Percentiles rank a stretch among this genome's conserved stretches.
Conservation (phyloP, 805 yeast genomes). For the Candida yuanshanica region DNA sequence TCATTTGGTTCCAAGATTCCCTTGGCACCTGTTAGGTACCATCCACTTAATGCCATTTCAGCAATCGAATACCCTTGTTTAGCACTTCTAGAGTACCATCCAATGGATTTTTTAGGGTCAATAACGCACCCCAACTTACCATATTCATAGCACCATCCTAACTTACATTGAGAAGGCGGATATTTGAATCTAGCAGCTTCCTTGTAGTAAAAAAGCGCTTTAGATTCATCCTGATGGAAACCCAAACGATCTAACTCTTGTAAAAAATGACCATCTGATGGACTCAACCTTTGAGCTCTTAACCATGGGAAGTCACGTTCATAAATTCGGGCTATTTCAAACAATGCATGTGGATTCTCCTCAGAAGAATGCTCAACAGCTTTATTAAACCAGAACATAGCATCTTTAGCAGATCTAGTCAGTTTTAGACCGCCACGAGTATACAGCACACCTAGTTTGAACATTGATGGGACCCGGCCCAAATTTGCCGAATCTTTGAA, state of each 20-base stretch:
- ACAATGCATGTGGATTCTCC: slow-evolving; percentile 50
- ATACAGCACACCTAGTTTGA: slow-evolving; percentile 63
- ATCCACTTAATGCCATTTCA: slow-evolving; percentile 68
- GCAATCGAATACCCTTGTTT: slow-evolving; percentile 55
- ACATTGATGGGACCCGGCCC: slow-evolving; percentile 64
- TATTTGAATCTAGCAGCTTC: slow-evolving; percentile 57
- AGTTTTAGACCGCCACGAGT: slow-evolving; percentile 42
- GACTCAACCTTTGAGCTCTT: slow-evolving; percentile 3
- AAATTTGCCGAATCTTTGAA: slow-evolving; percentile 57
- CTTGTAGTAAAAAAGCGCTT: slow-evolving; percentile 47
- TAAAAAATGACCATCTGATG: slow-evolving; percentile 27
- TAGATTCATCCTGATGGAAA: slow-evolving; percentile 29
- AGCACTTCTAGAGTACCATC: slow-evolving; percentile 72
- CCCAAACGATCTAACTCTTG: slow-evolving; percentile 28
- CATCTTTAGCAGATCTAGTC: slow-evolving; percentile 34
- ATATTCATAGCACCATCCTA: slow-evolving; percentile 70
- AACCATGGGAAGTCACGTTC: slow-evolving; percentile 37
- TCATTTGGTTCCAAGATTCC: slow-evolving; percentile 49
- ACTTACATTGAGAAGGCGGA: slow-evolving; percentile 60
- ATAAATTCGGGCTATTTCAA: slow-evolving; percentile 50
- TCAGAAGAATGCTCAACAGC: slow-evolving; percentile 40
- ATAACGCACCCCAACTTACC: slow-evolving; percentile 51
- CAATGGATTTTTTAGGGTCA: slow-evolving; percentile 54
- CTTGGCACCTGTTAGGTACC: slow-evolving; percentile 69
- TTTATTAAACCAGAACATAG: slow-evolving; percentile 45